Evolutionary conservation across 2,329 filamentous ascomycete species (phyloP).

Genomic region (Fusarium redolens): DNA sequence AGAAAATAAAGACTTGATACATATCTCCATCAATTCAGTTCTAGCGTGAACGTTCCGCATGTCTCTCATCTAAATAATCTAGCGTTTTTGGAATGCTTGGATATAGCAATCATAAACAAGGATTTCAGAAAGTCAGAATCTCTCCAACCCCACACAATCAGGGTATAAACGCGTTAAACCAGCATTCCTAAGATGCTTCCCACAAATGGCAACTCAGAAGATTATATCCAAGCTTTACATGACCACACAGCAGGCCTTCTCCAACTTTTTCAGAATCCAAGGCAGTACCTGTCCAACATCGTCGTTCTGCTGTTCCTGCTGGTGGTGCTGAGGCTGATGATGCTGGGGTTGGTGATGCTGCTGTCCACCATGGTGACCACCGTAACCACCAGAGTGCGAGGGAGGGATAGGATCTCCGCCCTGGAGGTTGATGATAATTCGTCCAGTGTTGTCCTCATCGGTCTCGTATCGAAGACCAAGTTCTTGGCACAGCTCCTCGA

Average conservation of each 20-base stretch:
- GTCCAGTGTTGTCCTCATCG: slow-evolving; percentile 90
- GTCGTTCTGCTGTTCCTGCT: slow-evolving; percentile 60
- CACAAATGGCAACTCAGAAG: slow-evolving; percentile 7
- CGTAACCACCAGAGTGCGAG: slow-evolving; percentile 51
- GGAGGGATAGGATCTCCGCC: slow-evolving; percentile 72
- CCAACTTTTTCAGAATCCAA: slow-evolving; percentile 71
- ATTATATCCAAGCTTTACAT: slow-evolving; percentile 65
- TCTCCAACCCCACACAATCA: slow-evolving; percentile 9
- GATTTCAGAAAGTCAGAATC: neutral
- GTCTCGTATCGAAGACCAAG: slow-evolving; percentile 84
- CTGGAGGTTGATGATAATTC: slow-evolving; percentile 88
- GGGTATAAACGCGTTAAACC: slow-evolving; percentile 20
- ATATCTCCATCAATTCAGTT: slow-evolving; percentile 20
- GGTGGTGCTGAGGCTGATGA: slow-evolving; percentile 57
- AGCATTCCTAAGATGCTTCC: neutral
- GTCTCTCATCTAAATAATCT: slow-evolving; percentile 15
- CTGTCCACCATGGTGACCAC: slow-evolving; percentile 56
- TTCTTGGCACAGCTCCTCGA: slow-evolving; percentile 87
- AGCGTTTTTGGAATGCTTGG: slow-evolving; percentile 8
- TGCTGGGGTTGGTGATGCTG: slow-evolving; percentile 61
- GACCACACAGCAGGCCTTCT: slow-evolving; percentile 77
- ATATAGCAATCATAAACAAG: neutral
- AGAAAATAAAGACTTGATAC: slow-evolving; percentile 19
- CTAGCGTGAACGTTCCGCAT: neutral
- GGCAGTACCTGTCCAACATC: slow-evolving; percentile 70